These are phyloP conservation scores for Phytophthora pinifolia DNA, from an alignment of 352 stramenopile genomes.

Conservation along the genomic window DNA sequence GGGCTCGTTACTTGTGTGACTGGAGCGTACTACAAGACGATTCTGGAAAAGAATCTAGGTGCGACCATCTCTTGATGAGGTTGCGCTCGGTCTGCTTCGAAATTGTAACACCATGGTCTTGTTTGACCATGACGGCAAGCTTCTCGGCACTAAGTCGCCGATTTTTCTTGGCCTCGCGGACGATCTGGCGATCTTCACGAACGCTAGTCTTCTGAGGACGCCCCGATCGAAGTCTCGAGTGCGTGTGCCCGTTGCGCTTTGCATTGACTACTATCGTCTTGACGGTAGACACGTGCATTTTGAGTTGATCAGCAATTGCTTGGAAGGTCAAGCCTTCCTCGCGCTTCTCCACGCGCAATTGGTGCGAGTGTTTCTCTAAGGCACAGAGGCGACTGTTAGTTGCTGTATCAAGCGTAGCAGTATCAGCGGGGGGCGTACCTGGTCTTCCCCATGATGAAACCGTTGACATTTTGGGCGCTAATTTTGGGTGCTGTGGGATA, in stretches of 20 bases:
- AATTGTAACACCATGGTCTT: neutral
- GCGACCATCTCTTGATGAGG: constrained; percentile 6
- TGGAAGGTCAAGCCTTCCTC: constrained; percentile 1
- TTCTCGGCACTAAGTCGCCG: constrained; percentile 6
- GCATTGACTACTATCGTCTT: neutral
- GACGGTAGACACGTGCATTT: constrained; percentile 1
- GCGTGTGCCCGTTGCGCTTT: neutral
- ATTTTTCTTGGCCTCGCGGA: no score
- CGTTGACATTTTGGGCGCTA: no score
- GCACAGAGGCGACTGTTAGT: no score
- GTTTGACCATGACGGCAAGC: constrained; percentile 1
- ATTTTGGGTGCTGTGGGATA: no score
- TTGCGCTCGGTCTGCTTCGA: constrained; percentile 3
- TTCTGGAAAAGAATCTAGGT: constrained; percentile 1
- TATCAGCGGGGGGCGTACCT: no score
- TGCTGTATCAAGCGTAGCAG: no score
- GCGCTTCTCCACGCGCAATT: constrained; percentile 1
- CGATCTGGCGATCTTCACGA: neutral
- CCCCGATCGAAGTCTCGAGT: neutral
- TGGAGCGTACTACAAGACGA: no score
- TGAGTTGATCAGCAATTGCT: constrained; percentile 2
- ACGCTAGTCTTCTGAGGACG: constrained; percentile 3
- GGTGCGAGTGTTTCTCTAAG: neutral
- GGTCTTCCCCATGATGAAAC: no score
- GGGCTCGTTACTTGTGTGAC: no score